Evolutionary conservation across 2,329 filamentous ascomycete genomes (phyloP), one percentile per base, ranked within the genome.

Genomic region (Ophiostoma ulmi): DNA sequence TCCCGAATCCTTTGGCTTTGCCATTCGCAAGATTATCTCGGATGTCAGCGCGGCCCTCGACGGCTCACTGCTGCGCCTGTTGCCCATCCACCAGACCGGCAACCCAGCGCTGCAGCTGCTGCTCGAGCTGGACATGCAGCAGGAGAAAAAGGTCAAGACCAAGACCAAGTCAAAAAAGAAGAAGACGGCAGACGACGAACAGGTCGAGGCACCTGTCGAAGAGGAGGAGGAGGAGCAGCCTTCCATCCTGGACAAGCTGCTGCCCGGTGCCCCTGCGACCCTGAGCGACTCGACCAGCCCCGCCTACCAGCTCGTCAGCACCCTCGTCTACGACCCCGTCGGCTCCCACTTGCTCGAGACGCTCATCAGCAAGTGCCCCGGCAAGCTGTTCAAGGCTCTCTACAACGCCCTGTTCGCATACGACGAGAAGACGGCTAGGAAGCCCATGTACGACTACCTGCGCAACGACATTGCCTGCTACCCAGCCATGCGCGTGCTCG

Each of bases 31-130:
- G 78, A 90, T 97, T 74, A 91, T 97, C 74, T 83, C 83, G 63
- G 91, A 93, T 75, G 91, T 92, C 67, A 88, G 92, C 11, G 84
- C 88, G 0, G 87, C 86, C 0, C 85, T 97, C 75, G 93, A 95
- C 77, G 86, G 90, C 1, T 92, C 90, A 3, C 91, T 93, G 75
- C 85, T 98, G 38, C 88, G 93, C 38, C 88, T 95, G 2, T 83
- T 99, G 71, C 92, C 94, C 1, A 93, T 89, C 26, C 94, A 98
- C 76, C 92, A 92, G 5, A 91, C 94, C 0, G 95, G 93, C 67
- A 97, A 97, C 76, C 95, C 95, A 0, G 91, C 93, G 0, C 84
- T 99, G n/a, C 95, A 98, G 78, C 85, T 98, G 1, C 83, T 99
- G 39, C 83, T 99, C 3, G 92, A 94, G 77, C 83, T 99, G 20